Evolutionary conservation across 768 basidiomycete genomes (phyloP).

Genomic region (Mycena haematopus): DNA sequence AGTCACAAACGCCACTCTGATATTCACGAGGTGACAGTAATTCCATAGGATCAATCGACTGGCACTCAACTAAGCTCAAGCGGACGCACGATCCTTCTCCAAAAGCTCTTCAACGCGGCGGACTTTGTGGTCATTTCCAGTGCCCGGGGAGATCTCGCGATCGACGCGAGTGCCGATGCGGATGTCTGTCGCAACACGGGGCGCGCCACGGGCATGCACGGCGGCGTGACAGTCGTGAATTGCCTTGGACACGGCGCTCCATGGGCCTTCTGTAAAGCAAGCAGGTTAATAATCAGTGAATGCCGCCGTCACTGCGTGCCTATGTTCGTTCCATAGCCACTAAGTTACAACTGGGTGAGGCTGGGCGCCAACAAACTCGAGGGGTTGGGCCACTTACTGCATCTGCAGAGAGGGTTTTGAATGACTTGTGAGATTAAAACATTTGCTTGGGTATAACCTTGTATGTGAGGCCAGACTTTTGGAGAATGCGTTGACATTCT

Average conservation of each 20-base stretch:
- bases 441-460: conserved; percentile 52
- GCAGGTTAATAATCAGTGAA: neutral
- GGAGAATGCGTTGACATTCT: conserved; percentile 82
- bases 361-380: neutral
- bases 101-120: conserved; percentile 83
- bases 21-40: too few relatives aligned
- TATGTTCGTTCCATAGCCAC: conserved; percentile 92
- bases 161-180: conserved; percentile 91
- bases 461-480: conserved; percentile 82
- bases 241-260: conserved; percentile 81
- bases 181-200: conserved; percentile 88
- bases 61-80: neutral
- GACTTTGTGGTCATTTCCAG: conserved; percentile 83
- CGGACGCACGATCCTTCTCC: conserved; percentile 39
- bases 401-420: conserved; percentile 48
- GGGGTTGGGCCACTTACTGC: conserved; percentile 56
- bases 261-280: conserved; percentile 71
- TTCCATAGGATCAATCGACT: neutral
- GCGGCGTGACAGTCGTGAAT: conserved; percentile 93
- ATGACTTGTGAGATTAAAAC: neutral
- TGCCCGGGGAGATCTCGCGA: conserved; percentile 62
- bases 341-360: conserved; percentile 36
- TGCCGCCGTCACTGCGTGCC: conserved; percentile 46
- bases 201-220: conserved; percentile 77
- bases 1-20: too few relatives aligned